These are phyloP conservation scores for Gastrolobium bilobum DNA, from an alignment of 306 rosid genomes.

Conservation along the genomic window DNA sequence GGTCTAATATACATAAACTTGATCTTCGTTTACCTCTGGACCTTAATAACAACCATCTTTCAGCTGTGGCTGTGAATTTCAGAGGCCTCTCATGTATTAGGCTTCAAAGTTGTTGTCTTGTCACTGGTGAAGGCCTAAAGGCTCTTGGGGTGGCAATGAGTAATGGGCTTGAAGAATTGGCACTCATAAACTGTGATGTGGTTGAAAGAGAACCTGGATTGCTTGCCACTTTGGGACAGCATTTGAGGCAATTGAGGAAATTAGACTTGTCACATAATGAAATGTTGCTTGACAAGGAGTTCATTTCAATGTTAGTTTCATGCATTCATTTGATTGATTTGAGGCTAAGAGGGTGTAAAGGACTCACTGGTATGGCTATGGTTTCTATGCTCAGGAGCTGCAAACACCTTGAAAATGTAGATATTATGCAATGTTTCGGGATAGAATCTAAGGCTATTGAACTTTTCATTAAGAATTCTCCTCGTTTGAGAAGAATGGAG, in stretches of 20 bases:
- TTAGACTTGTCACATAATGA: slow-evolving; percentile 86
- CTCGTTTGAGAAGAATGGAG: slow-evolving; percentile 62
- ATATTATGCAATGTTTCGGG: slow-evolving; percentile 69
- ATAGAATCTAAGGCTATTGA: slow-evolving; percentile 66
- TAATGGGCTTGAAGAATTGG: slow-evolving; percentile 74
- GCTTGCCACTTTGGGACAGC: slow-evolving; percentile 85
- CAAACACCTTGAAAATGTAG: slow-evolving; percentile 68
- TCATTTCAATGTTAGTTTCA: slow-evolving; percentile 74
- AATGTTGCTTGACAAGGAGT: slow-evolving; percentile 77
- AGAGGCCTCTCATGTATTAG: slow-evolving; percentile 59
- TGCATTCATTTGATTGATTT: slow-evolving; percentile 68
- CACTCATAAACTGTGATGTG: slow-evolving; percentile 83
- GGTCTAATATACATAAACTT: slow-evolving; percentile 58
- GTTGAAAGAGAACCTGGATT: slow-evolving; percentile 87
- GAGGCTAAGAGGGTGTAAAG: slow-evolving; percentile 79
- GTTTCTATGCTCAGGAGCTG: slow-evolving; percentile 66
- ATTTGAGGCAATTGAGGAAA: slow-evolving; percentile 69
- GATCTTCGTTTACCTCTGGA: slow-evolving; percentile 91
- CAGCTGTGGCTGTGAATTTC: slow-evolving; percentile 61
- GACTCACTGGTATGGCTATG: slow-evolving; percentile 60
- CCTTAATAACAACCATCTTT: slow-evolving; percentile 74
- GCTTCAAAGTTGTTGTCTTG: slow-evolving; percentile 87
- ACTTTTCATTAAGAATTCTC: slow-evolving; percentile 58
- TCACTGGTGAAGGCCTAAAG: slow-evolving; percentile 81
- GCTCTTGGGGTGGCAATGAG: slow-evolving; percentile 59